A percentile compares a stretch with the other conserved stretches of the same genome.
Evolutionary conservation across 176 grass and related monocot species (phyloP).

Genomic region (Oryza meridionalis): DNA sequence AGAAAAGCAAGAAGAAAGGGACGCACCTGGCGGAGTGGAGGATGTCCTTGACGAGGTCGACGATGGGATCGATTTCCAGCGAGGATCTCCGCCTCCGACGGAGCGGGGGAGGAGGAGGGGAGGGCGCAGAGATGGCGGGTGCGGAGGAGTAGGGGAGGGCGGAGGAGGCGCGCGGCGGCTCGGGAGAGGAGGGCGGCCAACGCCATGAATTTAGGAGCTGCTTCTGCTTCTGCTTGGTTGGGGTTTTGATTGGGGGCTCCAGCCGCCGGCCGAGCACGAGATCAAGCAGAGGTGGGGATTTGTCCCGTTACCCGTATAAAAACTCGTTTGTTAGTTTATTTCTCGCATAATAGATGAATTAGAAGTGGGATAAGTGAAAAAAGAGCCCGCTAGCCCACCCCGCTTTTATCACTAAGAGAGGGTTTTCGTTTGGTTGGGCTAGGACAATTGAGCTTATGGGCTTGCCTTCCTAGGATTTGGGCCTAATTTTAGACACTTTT

Average conservation of each 20-base stretch:
- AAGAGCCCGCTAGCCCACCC: no score
- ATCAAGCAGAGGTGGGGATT: no score
- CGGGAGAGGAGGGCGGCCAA: constrained; percentile 36
- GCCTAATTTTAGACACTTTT: no score
- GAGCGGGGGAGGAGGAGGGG: not conserved
- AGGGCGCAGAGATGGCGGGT: constrained; percentile 32
- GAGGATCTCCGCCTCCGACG: constrained; percentile 27
- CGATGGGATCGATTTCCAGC: constrained; percentile 26
- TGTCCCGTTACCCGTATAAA: no score
- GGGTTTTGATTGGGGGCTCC: no score
- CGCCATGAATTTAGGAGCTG: constrained; percentile 25
- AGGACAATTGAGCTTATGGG: no score
- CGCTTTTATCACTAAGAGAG: no score
- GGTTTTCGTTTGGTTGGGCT: no score
- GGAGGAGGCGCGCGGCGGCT: constrained; percentile 44
- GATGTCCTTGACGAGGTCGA: constrained; percentile 38
- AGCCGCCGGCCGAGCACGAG: not conserved
- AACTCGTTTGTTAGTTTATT: no score
- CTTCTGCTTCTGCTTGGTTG: not conserved
- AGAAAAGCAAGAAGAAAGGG: not conserved
- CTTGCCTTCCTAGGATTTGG: no score
- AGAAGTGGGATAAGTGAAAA: no score
- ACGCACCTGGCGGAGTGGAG: constrained; percentile 31
- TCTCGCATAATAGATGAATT: no score
- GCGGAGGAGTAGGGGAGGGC: not conserved